Base-by-base conservation (phyloP, 352 stramenopile genomes). In the Pythium phragmitis region DNA sequence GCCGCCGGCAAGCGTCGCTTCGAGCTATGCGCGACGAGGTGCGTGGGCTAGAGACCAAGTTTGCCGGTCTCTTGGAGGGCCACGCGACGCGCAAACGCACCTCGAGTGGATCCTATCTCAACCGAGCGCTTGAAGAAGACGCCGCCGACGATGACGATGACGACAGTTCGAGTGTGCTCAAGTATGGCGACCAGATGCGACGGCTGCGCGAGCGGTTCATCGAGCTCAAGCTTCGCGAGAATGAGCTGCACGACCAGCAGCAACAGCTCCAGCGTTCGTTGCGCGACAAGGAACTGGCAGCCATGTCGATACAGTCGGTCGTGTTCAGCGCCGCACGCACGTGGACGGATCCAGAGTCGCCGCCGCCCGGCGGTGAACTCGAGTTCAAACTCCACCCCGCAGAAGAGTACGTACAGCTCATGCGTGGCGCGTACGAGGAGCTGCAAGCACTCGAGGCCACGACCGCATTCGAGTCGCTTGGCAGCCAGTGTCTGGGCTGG, bases 401-500 rank as follows among this genome's bases (percentile, higher is more conserved):
- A 8, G 61, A 63, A 23, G 53, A 68, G 21, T 68, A 63, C 41
- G 34, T 8, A 0, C 28, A 39, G 13, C 39, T 53, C 46, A 62
- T 68, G 52, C 54, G 48, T 14, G 54, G 39, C 34, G 61, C 61
- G 21, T 63, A 59, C 46, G 54, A 57, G 0, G 54, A 68, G 14
- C 23, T 68, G 2, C 52, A 23, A 45, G 33, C 46, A 19, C 37
- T 63, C 6, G 61, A 68, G 26, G 54, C 28, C 1, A 47, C 36
- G 6, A 56, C 39, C 11, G 41, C 14, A 12, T 68, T 68, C 47
- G 42, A 62, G 21, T 47, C 61, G 16, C 21, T 48, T 4, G 53
- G 61, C 33, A 63, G 30, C 36, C 51, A 57, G 23, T 68, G 61
- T 21, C 68, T 90, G 63, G 81, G 81, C 34, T 90, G 81, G 81